Base-by-base conservation (phyloP, 768 basidiomycete genomes). In the Serendipita vermifera region DNA sequence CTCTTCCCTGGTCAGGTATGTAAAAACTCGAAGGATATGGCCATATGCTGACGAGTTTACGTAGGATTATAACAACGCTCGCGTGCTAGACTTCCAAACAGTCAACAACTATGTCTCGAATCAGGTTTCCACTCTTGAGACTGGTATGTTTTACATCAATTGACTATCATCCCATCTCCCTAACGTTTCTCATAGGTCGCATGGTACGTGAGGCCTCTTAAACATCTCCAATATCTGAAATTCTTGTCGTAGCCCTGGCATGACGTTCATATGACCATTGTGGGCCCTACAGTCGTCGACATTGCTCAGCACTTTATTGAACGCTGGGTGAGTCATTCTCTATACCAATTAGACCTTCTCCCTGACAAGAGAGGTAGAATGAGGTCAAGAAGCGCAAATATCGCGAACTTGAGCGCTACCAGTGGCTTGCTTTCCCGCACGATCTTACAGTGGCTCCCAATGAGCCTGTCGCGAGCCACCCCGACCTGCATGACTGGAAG, bases 211-310 rank as follows among this genome's bases (percentile, higher is more conserved):
- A n/a, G n/a, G n/a, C n/a, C n/a, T n/a, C n/a, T n/a, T n/a, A n/a
- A n/a, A n/a, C n/a, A n/a, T n/a, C n/a, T n/a, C n/a, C n/a, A n/a
- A n/a, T n/a, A n/a, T n/a, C n/a, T n/a, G n/a, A n/a, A n/a, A n/a
- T n/a, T n/a, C n/a, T n/a, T n/a, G n/a, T 26, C 32, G 26, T 90
- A 92, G 90, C 89, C 93, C 1, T 97, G 93, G 93, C 93, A 97
- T 64, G 93, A 97, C 70, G 89, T 88, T 11, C 91, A 92, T 66
- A 86, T 88, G 83, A 90, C 87, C 3, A 69, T 92, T 22, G 71
- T 75, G 13, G 96, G 85, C 5, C 78, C 87, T 1, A 81, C 77
- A 14, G 92, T 96, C 3, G 74, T 98, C 56, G 96, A 99, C 64
- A 78, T 98, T 17, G 79, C 82, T 13, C 92, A 96, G 68, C 92